Conservation (phyloP, 768 basidiomycete species). For the Cubamyces sp. region DNA sequence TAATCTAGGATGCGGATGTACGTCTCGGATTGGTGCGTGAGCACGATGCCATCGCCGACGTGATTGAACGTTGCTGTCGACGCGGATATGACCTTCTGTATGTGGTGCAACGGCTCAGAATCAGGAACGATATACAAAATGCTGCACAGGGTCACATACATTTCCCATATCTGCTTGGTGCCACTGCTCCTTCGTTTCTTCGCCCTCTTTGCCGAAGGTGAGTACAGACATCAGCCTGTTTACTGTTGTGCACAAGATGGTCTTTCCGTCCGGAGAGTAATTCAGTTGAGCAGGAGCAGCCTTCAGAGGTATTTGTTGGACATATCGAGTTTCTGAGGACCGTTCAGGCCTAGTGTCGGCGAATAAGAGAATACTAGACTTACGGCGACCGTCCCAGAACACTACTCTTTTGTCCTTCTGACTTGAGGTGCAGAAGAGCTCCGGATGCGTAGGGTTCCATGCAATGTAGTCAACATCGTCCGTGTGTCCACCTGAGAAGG, state of each 20-base stretch:
- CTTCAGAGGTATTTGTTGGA: conserved; percentile 63
- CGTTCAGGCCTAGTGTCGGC: neutral
- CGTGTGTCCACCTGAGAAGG: conserved; percentile 71
- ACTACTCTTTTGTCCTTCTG: conserved; percentile 74
- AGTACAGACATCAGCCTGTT: conserved; percentile 66
- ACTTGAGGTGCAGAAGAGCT: conserved; percentile 80
- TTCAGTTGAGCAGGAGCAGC: conserved; percentile 64
- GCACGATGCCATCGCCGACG: conserved; percentile 69
- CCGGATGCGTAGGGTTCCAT: conserved; percentile 87
- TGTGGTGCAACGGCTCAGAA: neutral
- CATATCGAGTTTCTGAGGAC: conserved; percentile 65
- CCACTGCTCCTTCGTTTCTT: conserved; percentile 60
- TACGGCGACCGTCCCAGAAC: conserved; percentile 87
- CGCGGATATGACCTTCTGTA: conserved; percentile 45
- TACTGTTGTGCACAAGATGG: conserved; percentile 64
- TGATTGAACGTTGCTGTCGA: conserved; percentile 80
- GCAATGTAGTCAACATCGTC: conserved; percentile 83
- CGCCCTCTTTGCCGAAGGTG: conserved; percentile 54
- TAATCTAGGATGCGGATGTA: conserved; percentile 72
- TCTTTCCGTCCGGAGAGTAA: conserved; percentile 74
- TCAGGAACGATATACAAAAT: no score
- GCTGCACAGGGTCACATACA: conserved; percentile 8
- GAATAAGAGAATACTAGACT: conserved; percentile 28
- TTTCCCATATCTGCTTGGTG: conserved; percentile 39
- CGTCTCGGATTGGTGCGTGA: conserved; percentile 66